These are phyloP conservation scores for Tolypocladium tundrense DNA, from an alignment of 2,329 filamentous ascomycete species.

Conservation along the genomic window DNA sequence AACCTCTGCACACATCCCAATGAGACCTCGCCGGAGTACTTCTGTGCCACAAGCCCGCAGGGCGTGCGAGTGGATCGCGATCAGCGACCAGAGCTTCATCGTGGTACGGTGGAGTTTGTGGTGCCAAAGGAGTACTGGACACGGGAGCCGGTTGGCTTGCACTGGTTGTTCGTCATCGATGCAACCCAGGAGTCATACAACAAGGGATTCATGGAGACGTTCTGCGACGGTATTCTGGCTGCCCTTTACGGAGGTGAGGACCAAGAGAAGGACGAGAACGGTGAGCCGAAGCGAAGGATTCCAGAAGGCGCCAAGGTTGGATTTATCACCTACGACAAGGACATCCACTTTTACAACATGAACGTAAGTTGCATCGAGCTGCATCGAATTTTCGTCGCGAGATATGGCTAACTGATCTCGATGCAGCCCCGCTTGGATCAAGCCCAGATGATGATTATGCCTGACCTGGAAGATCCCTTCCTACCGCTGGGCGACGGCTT, in stretches of 20 bases:
- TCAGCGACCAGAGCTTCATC: constrained; percentile 78
- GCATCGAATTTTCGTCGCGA: background rate
- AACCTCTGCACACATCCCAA: constrained; percentile 98
- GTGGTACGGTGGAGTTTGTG: constrained; percentile 89
- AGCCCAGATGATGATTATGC: constrained; percentile 98
- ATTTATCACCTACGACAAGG: constrained; percentile 92
- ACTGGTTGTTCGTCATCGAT: constrained; percentile 87
- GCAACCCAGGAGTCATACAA: constrained; percentile 86
- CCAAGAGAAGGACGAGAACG: constrained; percentile 36
- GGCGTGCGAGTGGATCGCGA: constrained; percentile 81
- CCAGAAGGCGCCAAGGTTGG: constrained; percentile 79
- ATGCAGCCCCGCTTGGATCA: constrained; percentile 61
- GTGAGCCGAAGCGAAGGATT: constrained; percentile 46
- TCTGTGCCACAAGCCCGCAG: constrained; percentile 77
- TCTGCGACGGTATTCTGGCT: constrained; percentile 78
- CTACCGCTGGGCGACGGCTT: constrained; percentile 83
- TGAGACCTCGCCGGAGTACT: constrained; percentile 86
- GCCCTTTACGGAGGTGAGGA: constrained; percentile 69
- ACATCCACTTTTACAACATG: constrained; percentile 97
- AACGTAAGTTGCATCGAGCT: constrained; percentile 46
- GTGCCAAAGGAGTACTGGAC: constrained; percentile 99
- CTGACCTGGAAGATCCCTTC: constrained; percentile 93
- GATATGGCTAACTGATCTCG: constrained; percentile 8
- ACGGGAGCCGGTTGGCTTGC: constrained; percentile 78
- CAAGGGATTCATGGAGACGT: constrained; percentile 80